Base-by-base conservation (phyloP, 768 basidiomycete species). In the Russula foetens region DNA sequence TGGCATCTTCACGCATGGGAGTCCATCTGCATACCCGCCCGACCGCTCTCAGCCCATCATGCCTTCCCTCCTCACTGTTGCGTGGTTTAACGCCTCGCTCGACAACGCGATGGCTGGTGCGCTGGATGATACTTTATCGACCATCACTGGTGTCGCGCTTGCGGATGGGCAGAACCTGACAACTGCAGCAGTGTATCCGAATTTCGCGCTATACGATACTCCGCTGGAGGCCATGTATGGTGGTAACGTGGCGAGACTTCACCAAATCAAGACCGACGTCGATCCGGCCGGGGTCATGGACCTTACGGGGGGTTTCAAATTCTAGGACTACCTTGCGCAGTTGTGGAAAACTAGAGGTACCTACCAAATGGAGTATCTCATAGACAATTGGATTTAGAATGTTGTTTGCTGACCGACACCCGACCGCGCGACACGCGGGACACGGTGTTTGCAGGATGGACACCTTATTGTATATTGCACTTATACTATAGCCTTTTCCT, bases 221-320 rank as follows among this genome's bases (percentile, higher is more conserved):
- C 53, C 43, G 1, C 7, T 45, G 53, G 15, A 45, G 43, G 43
- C 45, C 8, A 55, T 55, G 7, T 55, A 55, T 23, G 53, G 53
- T 7, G 35, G 1, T 4, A 45, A 45, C 17, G 7, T 56, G 46
- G 15, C 24, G 19, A 56, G 45, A 19, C 35, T 56, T 21, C 46
- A 21, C 0, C 3, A 11, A 11, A 53, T 53, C 23, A 41, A 19
- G 8, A 33, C 24, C 2, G 29, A 19, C 15, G 38, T 64, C 29
- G 67, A 69, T 39, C 68, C 68, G 0, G 28, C 63, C 21, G 59
- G 60, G 29, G 63, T 69, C 7, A 69, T 69, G 68, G 55, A 58
- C 7, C 59, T 69, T 15, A 45, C 67, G 1, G 68, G 68, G 14
- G 68, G 68, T 1, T 69, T 59, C 39, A 68, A 67, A 49, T 52